These are phyloP conservation scores for Euryodendron excelsum DNA, from an alignment of 148 eudicot genomes.

Conservation along the genomic window DNA sequence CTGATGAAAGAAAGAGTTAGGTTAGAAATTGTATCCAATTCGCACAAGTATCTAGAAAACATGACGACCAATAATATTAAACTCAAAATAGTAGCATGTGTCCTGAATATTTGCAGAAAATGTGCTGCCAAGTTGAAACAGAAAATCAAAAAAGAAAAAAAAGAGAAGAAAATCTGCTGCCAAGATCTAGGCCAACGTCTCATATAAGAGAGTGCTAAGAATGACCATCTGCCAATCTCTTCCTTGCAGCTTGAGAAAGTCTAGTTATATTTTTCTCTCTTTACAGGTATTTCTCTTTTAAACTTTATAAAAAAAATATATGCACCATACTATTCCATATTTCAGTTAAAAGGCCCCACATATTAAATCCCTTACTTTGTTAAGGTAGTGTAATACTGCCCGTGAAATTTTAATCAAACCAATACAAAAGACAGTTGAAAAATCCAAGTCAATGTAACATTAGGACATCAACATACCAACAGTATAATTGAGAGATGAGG, in stretches of 20 bases:
- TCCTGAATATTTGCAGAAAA: not conserved
- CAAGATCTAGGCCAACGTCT: not conserved
- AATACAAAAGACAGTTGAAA: not conserved
- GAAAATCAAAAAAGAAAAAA: no score
- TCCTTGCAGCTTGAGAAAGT: not conserved
- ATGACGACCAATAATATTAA: not conserved
- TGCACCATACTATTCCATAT: not conserved
- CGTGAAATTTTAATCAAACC: not conserved
- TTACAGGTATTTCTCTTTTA: not conserved
- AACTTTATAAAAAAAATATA: not conserved
- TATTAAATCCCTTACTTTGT: not conserved
- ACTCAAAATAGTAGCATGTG: not conserved
- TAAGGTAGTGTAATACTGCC: not conserved
- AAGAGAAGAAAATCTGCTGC: not conserved
- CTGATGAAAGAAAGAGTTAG: constrained; percentile 30
- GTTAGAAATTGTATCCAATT: not conserved
- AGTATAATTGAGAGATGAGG: not conserved
- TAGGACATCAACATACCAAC: not conserved
- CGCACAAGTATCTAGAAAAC: not conserved
- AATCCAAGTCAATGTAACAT: not conserved
- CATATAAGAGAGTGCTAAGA: not conserved
- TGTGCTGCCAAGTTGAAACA: not conserved
- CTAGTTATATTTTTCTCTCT: not conserved
- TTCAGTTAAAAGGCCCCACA: not conserved
- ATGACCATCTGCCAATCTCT: not conserved